Evolutionary conservation across 73 alveolate genomes (phyloP), one percentile per base, ranked within the genome.

Genomic region (Uronychia setigera): DNA sequence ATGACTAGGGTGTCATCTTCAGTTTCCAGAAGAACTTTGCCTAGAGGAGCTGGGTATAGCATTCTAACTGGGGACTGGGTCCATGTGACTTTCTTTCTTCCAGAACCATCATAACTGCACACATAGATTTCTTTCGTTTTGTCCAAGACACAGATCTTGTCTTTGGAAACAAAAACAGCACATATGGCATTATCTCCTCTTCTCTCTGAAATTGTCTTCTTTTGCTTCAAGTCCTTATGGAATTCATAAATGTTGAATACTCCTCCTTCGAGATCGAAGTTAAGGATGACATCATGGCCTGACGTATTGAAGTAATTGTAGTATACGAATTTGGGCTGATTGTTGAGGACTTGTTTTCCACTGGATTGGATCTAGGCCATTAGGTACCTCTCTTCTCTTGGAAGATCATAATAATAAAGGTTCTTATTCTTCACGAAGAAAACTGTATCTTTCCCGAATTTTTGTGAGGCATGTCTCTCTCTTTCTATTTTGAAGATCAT

Each of bases 401-500:
- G 27, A 0, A 86, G 80, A 81, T 80, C 86, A 57, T 87, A 76
- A 35, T 58, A 80, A 29, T 14, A 74, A 0, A 93, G 78, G 67
- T 87, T 92, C 76, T 88, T 82, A 79, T 83, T 86, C 90, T 93
- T 90, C 59, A 93, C 97, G 67, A 33, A 81, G 86, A 78, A 93
- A 58, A 90, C 84, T 46, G 67, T 46, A 77, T 80, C 84, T 78
- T 83, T 80, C 60, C 95, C 95, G 32, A 89, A 76, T 59, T 87
- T 82, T 13, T 84, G 77, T 75, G 96, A 79, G 32, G 95, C 95
- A 74, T 85, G 79, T 81, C 97, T 88, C 32, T 91, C 96, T 83
- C 91, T 89, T 95, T 96, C 99, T 80, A 95, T 87, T 93, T 96
- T 97, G 94, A 97, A 97, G 33, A 97, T 97, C 60, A 97, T 92